phyloP scores from a whole-genome alignment of 257 asterid species.

The Solanum medicagineum region DNA sequence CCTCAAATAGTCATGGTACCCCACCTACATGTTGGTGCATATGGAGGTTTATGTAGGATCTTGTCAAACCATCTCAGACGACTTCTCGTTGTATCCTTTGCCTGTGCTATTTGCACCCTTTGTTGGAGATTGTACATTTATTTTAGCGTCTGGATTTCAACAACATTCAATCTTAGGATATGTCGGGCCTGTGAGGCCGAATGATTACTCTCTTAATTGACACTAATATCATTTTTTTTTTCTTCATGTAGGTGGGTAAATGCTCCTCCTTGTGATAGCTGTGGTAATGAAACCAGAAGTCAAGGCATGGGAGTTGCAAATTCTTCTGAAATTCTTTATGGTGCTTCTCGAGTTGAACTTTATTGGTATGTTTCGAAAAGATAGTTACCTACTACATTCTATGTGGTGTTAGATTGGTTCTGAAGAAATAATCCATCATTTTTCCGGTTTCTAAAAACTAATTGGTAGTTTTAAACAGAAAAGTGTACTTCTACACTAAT shows the following conservation, averaged over 20 bases:
- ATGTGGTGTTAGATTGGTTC: background rate
- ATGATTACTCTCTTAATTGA: background rate
- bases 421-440: background rate
- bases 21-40: background rate
- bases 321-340: constrained; percentile 49
- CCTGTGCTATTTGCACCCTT: background rate
- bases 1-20: background rate
- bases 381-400: background rate
- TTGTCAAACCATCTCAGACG: background rate
- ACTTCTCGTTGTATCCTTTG: background rate
- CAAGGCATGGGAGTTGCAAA: constrained; percentile 70
- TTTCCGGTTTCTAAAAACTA: background rate
- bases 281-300: constrained; percentile 48
- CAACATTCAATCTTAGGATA: background rate
- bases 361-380: constrained; percentile 35
- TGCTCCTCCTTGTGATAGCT: constrained; percentile 81
- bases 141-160: background rate
- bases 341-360: constrained; percentile 85
- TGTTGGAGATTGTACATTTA: background rate
- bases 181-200: background rate
- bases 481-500: background rate
- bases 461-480: background rate
- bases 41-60: background rate
- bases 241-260: constrained; percentile 70
- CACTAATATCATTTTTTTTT: background rate